Evolutionary conservation across 1,139 yeast genomes (phyloP), one percentile per base, ranked within the genome.

Genomic region (Pichia norvegensis): DNA sequence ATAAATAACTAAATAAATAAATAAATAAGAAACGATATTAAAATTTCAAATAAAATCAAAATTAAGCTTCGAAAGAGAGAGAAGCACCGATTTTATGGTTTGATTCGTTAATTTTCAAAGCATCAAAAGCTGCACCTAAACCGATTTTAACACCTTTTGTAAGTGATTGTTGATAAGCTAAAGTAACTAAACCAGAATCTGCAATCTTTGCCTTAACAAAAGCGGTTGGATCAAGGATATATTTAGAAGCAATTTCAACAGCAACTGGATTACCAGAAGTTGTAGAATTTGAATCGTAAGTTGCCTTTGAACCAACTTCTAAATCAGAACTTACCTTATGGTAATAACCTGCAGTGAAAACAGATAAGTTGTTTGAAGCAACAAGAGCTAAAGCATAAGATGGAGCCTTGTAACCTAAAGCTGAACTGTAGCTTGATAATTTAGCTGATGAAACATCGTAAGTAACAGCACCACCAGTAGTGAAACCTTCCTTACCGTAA

Each of bases 61-160:
- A 42, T 29, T 54, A 55, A 53, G 59, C 57, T 29, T 54, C 37
- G 50, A 90, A 90, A 57, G 95, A 79, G 70, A 92, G 78, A 52
- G 95, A 86, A 76, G 86, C 78, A 72, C 98, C 98, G 64, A 92
- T 78, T 81, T 94, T 90, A 82, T 92, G 98, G 65, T 94, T 96
- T 58, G 97, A 88, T 77, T 90, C 97, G 68, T 88, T 83, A 67
- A 92, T 79, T 73, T 92, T 86, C 73, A 88, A 81, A 61, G 97
- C 95, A 70, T 92, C 97, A 70, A 94, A 84, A 57, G 95, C 87
- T 64, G 95, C 84, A 78, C 98, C 99, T 59, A 94, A 79, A 69
- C 99, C 99, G 64, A 92, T 77, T 66, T 85, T 87, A 63, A 94
- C 97, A 70, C 97, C 97, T 52, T 95, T 95, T 76, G 95, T 86